Percentiles rank a stretch among this genome's conserved stretches.
Conservation (phyloP, 2,329 filamentous ascomycete genomes). For the Diplodia sapinea region DNA sequence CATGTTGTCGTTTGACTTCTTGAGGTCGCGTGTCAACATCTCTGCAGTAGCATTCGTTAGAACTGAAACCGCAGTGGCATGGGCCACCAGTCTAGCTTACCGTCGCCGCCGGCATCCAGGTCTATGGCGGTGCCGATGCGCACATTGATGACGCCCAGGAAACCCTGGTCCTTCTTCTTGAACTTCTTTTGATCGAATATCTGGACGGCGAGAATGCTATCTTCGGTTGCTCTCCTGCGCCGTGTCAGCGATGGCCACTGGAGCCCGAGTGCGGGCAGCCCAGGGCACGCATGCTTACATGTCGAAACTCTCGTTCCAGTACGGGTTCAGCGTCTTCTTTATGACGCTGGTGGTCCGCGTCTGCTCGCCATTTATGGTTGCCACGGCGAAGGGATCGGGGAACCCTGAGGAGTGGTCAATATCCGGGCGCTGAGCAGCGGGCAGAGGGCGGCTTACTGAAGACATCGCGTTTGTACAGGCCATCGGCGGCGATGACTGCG, state of each 20-base stretch:
- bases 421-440: slow-evolving; percentile 30
- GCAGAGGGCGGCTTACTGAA: slow-evolving; percentile 73
- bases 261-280: slow-evolving; percentile 31
- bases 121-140: slow-evolving; percentile 94
- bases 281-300: slow-evolving; percentile 68
- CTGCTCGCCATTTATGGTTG: slow-evolving; percentile 96
- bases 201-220: slow-evolving; percentile 95
- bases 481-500: slow-evolving; percentile 96
- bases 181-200: slow-evolving; percentile 99
- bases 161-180: slow-evolving; percentile 99
- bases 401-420: slow-evolving; percentile 69
- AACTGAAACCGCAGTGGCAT: slow-evolving; percentile 13
- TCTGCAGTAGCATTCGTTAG: slow-evolving; percentile 59
- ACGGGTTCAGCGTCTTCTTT: slow-evolving; percentile 98
- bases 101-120: slow-evolving; percentile 85
- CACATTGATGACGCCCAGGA: slow-evolving; percentile 96
- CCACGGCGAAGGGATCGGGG: slow-evolving; percentile 96
- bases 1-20: slow-evolving; percentile 97
- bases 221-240: slow-evolving; percentile 82
- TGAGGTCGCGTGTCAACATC: slow-evolving; percentile 96
- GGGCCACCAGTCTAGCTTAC: slow-evolving; percentile 59
- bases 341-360: slow-evolving; percentile 97
- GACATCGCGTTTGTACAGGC: slow-evolving; percentile 98
- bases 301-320: slow-evolving; percentile 99
- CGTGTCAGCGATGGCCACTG: slow-evolving; percentile 37